Percentiles rank a stretch among this genome's conserved stretches.
Conservation (phyloP, 306 rosid genomes). For the Pyrus bretschneideri region DNA sequence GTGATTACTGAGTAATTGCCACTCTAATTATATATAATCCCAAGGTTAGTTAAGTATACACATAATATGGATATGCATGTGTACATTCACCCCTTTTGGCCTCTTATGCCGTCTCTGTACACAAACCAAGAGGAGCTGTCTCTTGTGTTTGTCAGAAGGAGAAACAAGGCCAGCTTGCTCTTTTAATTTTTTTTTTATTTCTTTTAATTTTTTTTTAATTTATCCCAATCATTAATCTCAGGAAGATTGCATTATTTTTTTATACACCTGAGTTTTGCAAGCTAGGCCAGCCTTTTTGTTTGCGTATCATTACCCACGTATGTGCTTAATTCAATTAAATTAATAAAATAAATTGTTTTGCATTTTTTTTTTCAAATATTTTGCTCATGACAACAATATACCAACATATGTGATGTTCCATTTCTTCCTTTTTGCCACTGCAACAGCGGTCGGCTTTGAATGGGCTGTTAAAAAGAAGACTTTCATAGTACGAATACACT, state of each 20-base stretch:
- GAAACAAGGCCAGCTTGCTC: neutral
- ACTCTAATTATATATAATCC: neutral
- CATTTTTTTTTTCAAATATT: neutral
- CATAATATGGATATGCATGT: neutral
- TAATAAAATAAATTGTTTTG: neutral
- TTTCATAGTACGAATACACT: neutral
- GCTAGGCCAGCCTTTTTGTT: constrained; percentile 1
- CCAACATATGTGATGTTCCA: neutral
- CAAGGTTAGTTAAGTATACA: neutral
- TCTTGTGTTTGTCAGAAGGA: neutral
- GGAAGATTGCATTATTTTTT: neutral
- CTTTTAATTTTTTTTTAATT: neutral
- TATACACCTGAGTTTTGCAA: neutral
- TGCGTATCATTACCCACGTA: neutral
- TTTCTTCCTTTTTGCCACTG: neutral
- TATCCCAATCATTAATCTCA: neutral
- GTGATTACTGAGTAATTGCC: neutral
- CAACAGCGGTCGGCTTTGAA: neutral
- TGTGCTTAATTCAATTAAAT: neutral
- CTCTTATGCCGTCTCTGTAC: neutral
- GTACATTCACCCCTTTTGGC: neutral
- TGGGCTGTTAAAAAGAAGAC: neutral
- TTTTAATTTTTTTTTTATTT: neutral
- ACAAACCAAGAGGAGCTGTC: neutral
- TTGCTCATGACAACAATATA: neutral